Percentiles rank a stretch among this genome's conserved stretches.
These are phyloP conservation scores for Tephrocybe sp. DNA, from an alignment of 768 basidiomycete genomes.

Conservation along the genomic window DNA sequence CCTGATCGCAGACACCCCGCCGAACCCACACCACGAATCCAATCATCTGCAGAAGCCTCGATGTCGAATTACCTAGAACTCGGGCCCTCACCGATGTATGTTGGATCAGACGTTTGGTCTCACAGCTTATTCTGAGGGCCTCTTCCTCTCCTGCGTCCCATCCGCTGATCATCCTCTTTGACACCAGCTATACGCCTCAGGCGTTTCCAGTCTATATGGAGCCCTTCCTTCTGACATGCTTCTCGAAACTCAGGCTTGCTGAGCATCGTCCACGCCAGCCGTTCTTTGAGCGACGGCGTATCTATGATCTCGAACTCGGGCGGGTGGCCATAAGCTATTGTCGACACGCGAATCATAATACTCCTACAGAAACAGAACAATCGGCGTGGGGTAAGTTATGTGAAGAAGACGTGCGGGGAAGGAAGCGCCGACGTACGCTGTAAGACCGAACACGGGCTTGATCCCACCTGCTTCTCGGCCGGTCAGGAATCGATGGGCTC, in stretches of 20 bases:
- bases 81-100: neutral
- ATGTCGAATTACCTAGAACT: neutral
- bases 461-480: conserved; percentile 83
- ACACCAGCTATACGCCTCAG: conserved; percentile 27
- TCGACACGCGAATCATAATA: conserved; percentile 46
- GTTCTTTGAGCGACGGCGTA: conserved; percentile 31
- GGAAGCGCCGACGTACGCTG: conserved; percentile 58
- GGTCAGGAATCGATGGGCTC: conserved; percentile 81
- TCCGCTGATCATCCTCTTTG: conserved; percentile 15
- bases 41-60: neutral
- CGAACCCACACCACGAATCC: neutral
- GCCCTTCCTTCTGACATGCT: conserved; percentile 38
- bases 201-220: conserved; percentile 31
- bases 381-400: neutral
- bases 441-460: conserved; percentile 88
- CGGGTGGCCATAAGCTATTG: conserved; percentile 41
- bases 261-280: conserved; percentile 46
- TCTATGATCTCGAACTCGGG: conserved; percentile 42
- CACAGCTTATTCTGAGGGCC: conserved; percentile 16
- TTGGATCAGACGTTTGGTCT: neutral
- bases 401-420: neutral
- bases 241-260: conserved; percentile 34
- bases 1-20: neutral
- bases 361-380: conserved; percentile 25
- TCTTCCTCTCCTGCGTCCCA: conserved; percentile 5